phyloP scores from a whole-genome alignment of 2,329 filamentous ascomycete genomes.

The Fusarium concolor region DNA sequence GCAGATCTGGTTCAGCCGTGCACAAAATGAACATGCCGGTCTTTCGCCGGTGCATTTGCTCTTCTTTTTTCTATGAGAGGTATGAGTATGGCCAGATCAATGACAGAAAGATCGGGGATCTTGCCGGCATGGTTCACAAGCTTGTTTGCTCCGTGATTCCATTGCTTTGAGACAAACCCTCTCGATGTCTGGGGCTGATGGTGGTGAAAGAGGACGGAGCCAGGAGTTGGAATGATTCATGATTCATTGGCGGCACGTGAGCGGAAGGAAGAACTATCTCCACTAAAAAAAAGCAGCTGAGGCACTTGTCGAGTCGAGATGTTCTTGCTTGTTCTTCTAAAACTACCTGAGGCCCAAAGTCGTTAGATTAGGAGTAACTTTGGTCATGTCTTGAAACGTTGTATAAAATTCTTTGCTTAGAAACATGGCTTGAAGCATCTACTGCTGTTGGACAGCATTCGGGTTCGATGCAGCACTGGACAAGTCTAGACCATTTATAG shows the following conservation, averaged over 20 bases:
- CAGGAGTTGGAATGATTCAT: no score
- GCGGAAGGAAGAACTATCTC: neutral
- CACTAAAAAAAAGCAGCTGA: neutral
- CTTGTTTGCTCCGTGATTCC: slow-evolving; percentile 18
- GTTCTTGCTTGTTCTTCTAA: no score
- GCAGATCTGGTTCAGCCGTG: neutral
- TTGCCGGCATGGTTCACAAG: slow-evolving; percentile 20
- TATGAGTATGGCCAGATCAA: rapidly evolving
- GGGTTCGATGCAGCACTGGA: neutral
- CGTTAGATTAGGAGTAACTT: no score
- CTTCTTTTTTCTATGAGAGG: neutral
- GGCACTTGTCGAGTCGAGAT: neutral
- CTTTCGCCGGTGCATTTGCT: slow-evolving; percentile 14
- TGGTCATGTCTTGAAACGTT: no score
- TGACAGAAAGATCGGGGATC: rapidly evolving
- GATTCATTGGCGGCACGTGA: neutral
- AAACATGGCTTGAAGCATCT: neutral
- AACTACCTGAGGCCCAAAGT: no score
- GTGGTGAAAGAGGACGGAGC: no score
- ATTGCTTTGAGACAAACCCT: neutral
- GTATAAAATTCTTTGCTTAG: rapidly evolving
- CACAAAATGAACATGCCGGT: slow-evolving; percentile 16
- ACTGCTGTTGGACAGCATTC: no score
- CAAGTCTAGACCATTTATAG: neutral
- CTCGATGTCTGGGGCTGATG: neutral